Base-by-base conservation (phyloP, 495 filamentous ascomycete genomes). In the Annulohypoxylon moriforme region DNA sequence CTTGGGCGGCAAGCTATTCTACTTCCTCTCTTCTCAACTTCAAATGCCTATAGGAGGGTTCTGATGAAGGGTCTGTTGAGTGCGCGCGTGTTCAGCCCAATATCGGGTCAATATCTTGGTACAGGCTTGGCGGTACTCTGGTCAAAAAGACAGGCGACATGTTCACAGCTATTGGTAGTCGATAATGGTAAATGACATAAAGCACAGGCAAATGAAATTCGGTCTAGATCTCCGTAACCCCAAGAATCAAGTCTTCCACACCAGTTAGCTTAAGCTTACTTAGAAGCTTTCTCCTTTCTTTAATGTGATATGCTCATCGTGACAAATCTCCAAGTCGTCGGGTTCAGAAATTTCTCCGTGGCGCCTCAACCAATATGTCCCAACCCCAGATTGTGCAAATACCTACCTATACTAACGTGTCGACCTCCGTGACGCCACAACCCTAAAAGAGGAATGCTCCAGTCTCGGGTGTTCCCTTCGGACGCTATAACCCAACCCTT, bases 21-120 rank as follows among this genome's bases (percentile, higher is more conserved):
- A 69, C 50, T 66, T 66, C 64, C 59, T 72, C 71, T 73, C 71
- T 73, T 73, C 71, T 73, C 71, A 69, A 52, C 49, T 69, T 63
- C 55, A 29, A 60, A 36, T 31, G 57, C 13, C 36, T 67, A 47
- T 14, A 53, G 25, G 34, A 10, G 25, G 50, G 50, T 14, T 67
- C 44, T 44, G 38, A 53, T 20, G 61, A 38, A 36, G 20, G 36
- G 60, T 73, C 31, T 59, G 31, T 60, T 69, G 34, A 66, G 66
- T 63, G 66, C 55, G 61, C 56, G 58, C 66, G 62, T 69, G n/a
- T 73, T 66, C 60, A 67, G 50, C 71, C 61, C 66, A 73, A 72
- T 68, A 25, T 69, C 66, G 71, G 60, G 57, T 58, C 66, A 69
- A 73, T 73, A 73, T 69, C 61, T 65, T 62, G 56, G 71, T 69